Evolutionary conservation across 345 rosid genomes (phyloP).

Genomic region (Syzygium oleosum): DNA sequence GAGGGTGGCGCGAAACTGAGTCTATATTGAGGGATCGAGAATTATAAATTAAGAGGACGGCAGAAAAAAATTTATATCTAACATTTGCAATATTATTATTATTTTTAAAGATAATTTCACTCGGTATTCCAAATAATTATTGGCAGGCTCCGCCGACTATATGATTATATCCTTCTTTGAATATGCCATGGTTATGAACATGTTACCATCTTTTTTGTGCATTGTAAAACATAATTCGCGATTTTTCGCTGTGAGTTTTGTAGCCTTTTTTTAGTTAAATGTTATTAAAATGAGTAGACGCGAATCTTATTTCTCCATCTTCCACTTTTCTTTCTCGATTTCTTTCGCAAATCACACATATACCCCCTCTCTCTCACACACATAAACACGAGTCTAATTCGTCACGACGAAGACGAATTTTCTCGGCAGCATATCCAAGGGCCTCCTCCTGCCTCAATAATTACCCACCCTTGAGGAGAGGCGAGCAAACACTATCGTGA

Average conservation of each 20-base stretch:
- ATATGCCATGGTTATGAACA: not conserved
- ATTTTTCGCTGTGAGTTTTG: not conserved
- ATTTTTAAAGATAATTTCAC: no score
- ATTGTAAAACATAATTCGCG: accelerated
- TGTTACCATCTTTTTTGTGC: accelerated
- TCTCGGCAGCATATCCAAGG: not conserved
- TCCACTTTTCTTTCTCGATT: not conserved
- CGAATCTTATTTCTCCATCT: not conserved
- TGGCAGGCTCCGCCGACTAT: no score
- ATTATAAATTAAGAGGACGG: no score
- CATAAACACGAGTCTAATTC: not conserved
- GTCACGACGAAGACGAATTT: not conserved
- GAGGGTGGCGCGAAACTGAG: not conserved
- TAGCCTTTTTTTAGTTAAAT: accelerated
- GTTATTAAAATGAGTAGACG: not conserved
- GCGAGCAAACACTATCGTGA: not conserved
- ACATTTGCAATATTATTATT: no score
- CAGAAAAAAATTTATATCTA: not conserved
- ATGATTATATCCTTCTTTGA: not conserved
- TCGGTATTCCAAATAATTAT: not conserved
- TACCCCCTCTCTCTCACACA: not conserved
- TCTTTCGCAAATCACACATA: not conserved
- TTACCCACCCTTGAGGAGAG: not conserved
- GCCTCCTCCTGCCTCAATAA: not conserved
- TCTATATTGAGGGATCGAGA: no score